Evolutionary conservation across 768 basidiomycete species (phyloP).

Genomic region (Cyathus striatus): DNA sequence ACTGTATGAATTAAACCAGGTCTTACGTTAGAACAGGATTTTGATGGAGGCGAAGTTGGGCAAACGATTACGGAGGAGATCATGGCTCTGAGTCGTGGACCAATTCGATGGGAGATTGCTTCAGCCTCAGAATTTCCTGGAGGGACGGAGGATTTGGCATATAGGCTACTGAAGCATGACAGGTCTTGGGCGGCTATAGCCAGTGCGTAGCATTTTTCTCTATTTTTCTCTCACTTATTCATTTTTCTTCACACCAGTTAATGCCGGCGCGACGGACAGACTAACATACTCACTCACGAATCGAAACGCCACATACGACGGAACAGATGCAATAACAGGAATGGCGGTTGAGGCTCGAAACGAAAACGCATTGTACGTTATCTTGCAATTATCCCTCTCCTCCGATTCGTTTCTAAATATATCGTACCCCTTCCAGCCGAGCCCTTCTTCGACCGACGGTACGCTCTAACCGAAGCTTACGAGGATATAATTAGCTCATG

Average conservation of each 20-base stretch:
- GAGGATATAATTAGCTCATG: too few relatives aligned
- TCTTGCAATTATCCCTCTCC: too few relatives aligned
- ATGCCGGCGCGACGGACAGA: slow-evolving; percentile 21
- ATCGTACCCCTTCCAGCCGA: too few relatives aligned
- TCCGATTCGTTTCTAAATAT: too few relatives aligned
- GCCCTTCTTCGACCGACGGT: too few relatives aligned
- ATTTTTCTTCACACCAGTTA: slow-evolving; percentile 12
- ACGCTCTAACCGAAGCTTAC: too few relatives aligned
- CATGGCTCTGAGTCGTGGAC: too few relatives aligned
- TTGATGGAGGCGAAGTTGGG: slow-evolving; percentile 42
- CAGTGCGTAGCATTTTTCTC: slow-evolving; percentile 20
- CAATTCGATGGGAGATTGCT: too few relatives aligned
- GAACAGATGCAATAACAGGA: slow-evolving; percentile 30
- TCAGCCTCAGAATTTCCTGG: too few relatives aligned
- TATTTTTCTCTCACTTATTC: not conserved
- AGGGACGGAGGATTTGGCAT: too few relatives aligned
- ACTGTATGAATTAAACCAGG: not conserved
- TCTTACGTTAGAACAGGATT: slow-evolving; percentile 30
- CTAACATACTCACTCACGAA: slow-evolving; percentile 20
- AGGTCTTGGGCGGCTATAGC: slow-evolving; percentile 41
- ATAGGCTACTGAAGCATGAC: slow-evolving; percentile 30
- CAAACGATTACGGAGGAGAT: slow-evolving; percentile 31
- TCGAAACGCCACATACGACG: slow-evolving; percentile 26
- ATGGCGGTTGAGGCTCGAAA: slow-evolving; percentile 34
- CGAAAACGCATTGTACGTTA: slow-evolving; percentile 42